Evolutionary conservation across 768 basidiomycete species (phyloP).

Genomic region (Sarcodon sp.): DNA sequence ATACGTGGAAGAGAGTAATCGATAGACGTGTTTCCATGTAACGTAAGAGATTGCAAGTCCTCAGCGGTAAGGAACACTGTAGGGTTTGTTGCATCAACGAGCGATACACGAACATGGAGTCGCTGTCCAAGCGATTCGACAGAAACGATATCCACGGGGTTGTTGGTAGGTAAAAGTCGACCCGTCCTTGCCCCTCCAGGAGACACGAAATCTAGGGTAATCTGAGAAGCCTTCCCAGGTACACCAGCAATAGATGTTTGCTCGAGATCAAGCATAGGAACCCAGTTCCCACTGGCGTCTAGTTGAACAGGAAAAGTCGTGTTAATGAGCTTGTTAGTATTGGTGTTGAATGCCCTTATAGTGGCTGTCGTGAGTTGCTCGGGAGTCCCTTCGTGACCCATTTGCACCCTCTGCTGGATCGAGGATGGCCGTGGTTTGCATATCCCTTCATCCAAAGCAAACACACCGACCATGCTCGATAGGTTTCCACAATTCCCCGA

Average conservation of each 20-base stretch:
- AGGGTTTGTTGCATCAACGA: constrained; percentile 68
- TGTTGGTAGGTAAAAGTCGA: constrained; percentile 50
- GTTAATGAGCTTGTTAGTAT: constrained; percentile 56
- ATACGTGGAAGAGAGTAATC: constrained; percentile 10
- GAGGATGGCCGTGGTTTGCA: constrained; percentile 18
- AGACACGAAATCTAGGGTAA: constrained; percentile 50
- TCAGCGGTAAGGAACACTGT: constrained; percentile 44
- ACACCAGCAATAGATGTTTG: constrained; percentile 58
- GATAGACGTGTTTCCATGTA: constrained; percentile 10
- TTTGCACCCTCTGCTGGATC: background rate
- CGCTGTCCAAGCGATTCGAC: constrained; percentile 1
- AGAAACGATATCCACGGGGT: constrained; percentile 29
- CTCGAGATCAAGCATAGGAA: constrained; percentile 29
- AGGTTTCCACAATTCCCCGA: constrained; percentile 72
- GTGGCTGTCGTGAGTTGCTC: constrained; percentile 18
- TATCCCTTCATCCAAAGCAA: constrained; percentile 55
- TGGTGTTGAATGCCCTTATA: constrained; percentile 56
- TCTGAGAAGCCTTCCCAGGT: constrained; percentile 48
- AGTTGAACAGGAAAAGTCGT: constrained; percentile 50
- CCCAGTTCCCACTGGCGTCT: constrained; percentile 5
- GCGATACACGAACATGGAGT: constrained; percentile 26
- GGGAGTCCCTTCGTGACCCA: background rate
- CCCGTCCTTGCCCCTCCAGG: constrained; percentile 65
- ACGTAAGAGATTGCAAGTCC: constrained; percentile 28
- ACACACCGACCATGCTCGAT: constrained; percentile 61